Evolutionary conservation across 2,329 filamentous ascomycete species (phyloP), one percentile per base, ranked within the genome.

Genomic region (Dothiorella sarmentorum): DNA sequence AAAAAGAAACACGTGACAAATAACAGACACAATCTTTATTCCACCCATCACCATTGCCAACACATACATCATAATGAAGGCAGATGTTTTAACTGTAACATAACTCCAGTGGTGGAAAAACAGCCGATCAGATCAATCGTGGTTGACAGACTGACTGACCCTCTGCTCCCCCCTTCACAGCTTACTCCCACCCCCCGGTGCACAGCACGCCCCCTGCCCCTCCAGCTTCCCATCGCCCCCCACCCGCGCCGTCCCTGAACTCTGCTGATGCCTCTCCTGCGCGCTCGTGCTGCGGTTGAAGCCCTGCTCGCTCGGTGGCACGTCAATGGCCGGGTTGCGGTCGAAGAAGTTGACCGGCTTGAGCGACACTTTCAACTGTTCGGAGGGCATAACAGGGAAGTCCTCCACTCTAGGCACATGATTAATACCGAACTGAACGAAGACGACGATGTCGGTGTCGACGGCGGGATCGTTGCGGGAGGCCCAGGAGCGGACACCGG

Each of bases 301-400:
- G 24, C 66, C 68, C 67, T 81, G 79, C 60, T 76, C 75, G 59
- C 76, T 76, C 13, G 77, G 78, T 31, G 82, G 82, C 6, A 85
- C 82, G 74, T 84, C 82, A 4, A 85, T 68, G 17, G 80, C 82
- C 2, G 82, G 82, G 56, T 85, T 85, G 70, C 76, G 79, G 31
- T 77, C 73, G 62, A 84, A 84, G 73, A 85, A 85, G 64, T 85
- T 83, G 10, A 82, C 78, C 0, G 82, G 82, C 63, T 83, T 81
- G 61, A 85, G 69, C 56, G 79, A 74, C n/a, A 85, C 76, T 66
- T 80, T 82, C 58, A 84, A 72, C 13, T 80, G 78, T 72, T 85
- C 82, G 43, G 76, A 78, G 0, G 82, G 82, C 82, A 84, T 84
- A 45, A 84, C 77, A 0, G 81, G 81, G 69, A 83, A 84, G 64